Evolutionary conservation across 768 basidiomycete genomes (phyloP).

Genomic region (Termitomyces sp.): DNA sequence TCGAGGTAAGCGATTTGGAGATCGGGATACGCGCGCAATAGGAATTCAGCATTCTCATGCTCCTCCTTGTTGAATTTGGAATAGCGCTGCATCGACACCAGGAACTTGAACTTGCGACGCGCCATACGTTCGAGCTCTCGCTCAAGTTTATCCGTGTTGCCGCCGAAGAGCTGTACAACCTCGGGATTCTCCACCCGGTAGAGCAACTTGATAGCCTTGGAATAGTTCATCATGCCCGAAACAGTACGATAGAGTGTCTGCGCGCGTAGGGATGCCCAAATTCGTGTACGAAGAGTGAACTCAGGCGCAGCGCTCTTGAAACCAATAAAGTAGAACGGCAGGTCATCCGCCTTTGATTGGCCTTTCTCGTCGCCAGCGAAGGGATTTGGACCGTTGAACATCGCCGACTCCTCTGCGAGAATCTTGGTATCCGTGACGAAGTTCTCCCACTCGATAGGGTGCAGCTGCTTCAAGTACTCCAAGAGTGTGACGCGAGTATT

Average conservation of each 20-base stretch:
- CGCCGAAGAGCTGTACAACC: constrained; percentile 95
- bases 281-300: constrained; percentile 96
- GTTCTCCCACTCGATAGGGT: constrained; percentile 98
- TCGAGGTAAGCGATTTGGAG: constrained; percentile 98
- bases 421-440: constrained; percentile 99
- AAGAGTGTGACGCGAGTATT: constrained; percentile 95
- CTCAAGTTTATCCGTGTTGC: constrained; percentile 96
- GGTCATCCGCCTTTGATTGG: constrained; percentile 80
- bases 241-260: constrained; percentile 99
- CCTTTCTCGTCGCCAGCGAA: constrained; percentile 76
- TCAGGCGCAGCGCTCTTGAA: constrained; percentile 99
- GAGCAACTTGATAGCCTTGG: constrained; percentile 98
- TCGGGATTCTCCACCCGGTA: constrained; percentile 99
- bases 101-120: constrained; percentile 97
- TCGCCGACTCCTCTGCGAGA: constrained; percentile 89
- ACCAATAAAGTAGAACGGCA: constrained; percentile 97
- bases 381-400: constrained; percentile 76
- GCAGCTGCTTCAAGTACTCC: constrained; percentile 97
- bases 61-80: constrained; percentile 99
- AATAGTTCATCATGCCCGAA: constrained; percentile 99
- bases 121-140: constrained; percentile 97
- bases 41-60: constrained; percentile 97
- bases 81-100: constrained; percentile 99
- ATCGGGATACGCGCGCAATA: constrained; percentile 96
- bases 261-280: constrained; percentile 98